These are phyloP conservation scores for Cytospora piceicola DNA, from an alignment of 2,329 filamentous ascomycete species.

Conservation along the genomic window DNA sequence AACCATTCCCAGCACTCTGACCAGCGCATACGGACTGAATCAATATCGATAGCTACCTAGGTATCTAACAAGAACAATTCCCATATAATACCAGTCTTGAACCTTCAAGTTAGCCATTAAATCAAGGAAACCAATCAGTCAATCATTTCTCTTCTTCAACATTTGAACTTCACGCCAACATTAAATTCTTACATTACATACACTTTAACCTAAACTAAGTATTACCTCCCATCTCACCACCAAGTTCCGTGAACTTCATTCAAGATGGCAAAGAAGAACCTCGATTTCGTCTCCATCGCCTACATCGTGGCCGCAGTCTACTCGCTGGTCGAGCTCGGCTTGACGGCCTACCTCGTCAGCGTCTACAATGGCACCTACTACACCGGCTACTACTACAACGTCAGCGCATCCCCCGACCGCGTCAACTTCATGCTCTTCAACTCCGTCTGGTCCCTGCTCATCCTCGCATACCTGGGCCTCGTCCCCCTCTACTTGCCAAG, in stretches of 20 bases:
- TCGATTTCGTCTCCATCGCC: slow-evolving; percentile 62
- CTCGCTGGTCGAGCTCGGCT: slow-evolving; percentile 73
- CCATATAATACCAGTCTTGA: not conserved
- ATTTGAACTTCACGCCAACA: not conserved
- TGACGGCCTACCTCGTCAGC: slow-evolving; percentile 69
- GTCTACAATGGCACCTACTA: slow-evolving; percentile 46
- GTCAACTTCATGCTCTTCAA: slow-evolving; percentile 82
- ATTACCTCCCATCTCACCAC: not conserved
- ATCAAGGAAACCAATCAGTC: not conserved
- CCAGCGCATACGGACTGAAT: not conserved
- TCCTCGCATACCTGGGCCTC: slow-evolving; percentile 71
- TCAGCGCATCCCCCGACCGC: slow-evolving; percentile 50
- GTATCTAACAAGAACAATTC: not conserved
- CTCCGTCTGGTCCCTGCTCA: slow-evolving; percentile 74
- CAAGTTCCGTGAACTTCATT: slow-evolving; percentile 21
- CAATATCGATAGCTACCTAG: too few relatives aligned
- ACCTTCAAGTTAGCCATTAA: not conserved
- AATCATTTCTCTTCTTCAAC: not conserved
- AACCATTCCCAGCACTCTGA: not conserved
- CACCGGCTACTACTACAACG: slow-evolving; percentile 29
- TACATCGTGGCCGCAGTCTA: slow-evolving; percentile 71
- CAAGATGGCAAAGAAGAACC: slow-evolving; percentile 47
- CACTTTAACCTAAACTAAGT: not conserved
- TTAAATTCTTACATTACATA: too few relatives aligned
- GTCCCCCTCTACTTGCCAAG: slow-evolving; percentile 65